Percentiles rank a stretch among this genome's conserved stretches.
phyloP scores from a whole-genome alignment of 805 yeast species.

The Candida argentea region DNA sequence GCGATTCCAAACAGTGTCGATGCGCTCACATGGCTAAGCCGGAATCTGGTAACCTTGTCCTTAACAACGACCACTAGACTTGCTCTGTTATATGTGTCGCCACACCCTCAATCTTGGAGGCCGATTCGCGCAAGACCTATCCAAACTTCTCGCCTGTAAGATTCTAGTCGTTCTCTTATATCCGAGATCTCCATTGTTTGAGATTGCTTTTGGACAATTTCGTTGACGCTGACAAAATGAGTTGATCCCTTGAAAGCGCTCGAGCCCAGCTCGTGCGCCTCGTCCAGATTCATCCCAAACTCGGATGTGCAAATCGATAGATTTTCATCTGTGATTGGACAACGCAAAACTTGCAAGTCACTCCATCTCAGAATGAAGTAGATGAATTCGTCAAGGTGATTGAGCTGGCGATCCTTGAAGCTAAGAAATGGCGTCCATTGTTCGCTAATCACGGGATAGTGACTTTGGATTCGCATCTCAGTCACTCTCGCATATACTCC shows the following conservation, averaged over 20 bases:
- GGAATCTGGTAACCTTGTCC: constrained; percentile 2
- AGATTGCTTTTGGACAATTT: constrained; percentile 8
- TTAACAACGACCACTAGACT: constrained; percentile 19
- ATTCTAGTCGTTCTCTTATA: constrained; percentile 5
- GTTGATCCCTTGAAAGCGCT: constrained; percentile 31
- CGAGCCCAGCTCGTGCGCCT: constrained; percentile 5
- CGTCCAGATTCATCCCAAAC: constrained; percentile 5
- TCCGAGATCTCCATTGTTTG: constrained; percentile 7
- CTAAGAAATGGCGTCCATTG: constrained; percentile 34
- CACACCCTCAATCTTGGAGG: constrained; percentile 28
- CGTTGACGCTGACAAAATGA: constrained; percentile 16
- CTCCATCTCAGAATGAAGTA: constrained; percentile 26
- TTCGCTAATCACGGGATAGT: constrained; percentile 13
- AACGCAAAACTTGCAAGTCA: constrained; percentile 16
- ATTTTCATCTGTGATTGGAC: constrained; percentile 10
- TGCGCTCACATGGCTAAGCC: constrained; percentile 7
- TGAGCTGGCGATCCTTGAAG: constrained; percentile 9
- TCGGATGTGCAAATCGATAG: constrained; percentile 4
- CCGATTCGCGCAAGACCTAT: constrained; percentile 32
- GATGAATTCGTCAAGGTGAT: constrained; percentile 18
- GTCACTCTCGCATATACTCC: constrained; percentile 13
- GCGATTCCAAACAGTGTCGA: constrained; percentile 6
- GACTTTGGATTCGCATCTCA: constrained; percentile 9
- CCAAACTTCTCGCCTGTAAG: constrained; percentile 27
- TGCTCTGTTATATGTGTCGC: constrained; percentile 27